Base-by-base conservation (phyloP, 2,329 filamentous ascomycete genomes). In the Penicillium sp. region DNA sequence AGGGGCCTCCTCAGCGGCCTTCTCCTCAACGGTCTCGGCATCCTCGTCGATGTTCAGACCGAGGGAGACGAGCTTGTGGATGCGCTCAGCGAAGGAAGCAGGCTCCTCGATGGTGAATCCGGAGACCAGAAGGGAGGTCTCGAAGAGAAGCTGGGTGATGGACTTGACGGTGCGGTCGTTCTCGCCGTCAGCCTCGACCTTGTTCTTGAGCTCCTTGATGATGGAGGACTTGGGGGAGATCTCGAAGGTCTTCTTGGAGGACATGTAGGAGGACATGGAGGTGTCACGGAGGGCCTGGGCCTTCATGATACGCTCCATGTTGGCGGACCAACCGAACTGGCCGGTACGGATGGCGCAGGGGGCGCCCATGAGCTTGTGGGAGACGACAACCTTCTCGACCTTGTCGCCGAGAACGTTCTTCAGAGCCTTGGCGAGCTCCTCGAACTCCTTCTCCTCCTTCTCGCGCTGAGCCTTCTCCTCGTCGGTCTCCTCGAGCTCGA, bases 241-340 rank as follows among this genome's bases (percentile, higher is more conserved):
- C 84, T 99, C 94, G 67, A 99, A 97, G 26, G 94, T 99, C 91
- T 99, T 99, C 92, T 99, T 99, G 76, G 93, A 97, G 64, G 91
- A 95, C 94, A 99, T 99, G 90, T 99, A 99, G 69, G 91, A 96
- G 80, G 86, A 91, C 94, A 99, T 99, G 71, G 92, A 97, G 66
- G 94, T 99, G 82, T 99, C 94, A 82, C 94, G 94, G 71, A 99
- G 93, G 72, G 94, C 94, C 84, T 99, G 94, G 23, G 94, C 94
- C 89, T 99, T 99, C 94, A 99, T 99, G 87, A 99, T 99, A 84
- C 94, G 94, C 86, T 99, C 94, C 94, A 99, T 99, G 87, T 99
- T 99, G 75, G 94, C 94, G 52, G 93, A 97, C 94, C 94, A 99
- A 80, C 94, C 94, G 78, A 99, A 99, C 82, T 97, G 94, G 72